Conservation (phyloP, 257 asterid genomes). For the Thymus quinquecostatus region DNA sequence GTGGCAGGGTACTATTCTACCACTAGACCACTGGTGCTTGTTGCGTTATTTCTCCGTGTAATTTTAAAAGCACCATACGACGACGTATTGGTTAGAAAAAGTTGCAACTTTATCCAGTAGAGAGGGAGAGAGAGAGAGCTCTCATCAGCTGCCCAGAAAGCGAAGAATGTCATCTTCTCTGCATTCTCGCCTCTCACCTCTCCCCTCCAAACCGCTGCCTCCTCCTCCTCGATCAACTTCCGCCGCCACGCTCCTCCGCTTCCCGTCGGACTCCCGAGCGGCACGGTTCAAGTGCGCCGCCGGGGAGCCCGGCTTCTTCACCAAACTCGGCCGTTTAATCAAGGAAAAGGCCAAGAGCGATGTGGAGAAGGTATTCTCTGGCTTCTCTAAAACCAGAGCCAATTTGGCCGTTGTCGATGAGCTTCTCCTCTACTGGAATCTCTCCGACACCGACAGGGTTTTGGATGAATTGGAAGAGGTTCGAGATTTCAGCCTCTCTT, state of each 20-base stretch:
- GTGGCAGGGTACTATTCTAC: slow-evolving; percentile 98
- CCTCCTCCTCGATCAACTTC: slow-evolving; percentile 35
- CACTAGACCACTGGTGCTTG: slow-evolving; percentile 88
- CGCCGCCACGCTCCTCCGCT: slow-evolving; percentile 40
- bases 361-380: slow-evolving; percentile 85
- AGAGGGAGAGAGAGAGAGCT: slow-evolving; percentile 4
- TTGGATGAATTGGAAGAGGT: slow-evolving; percentile 97
- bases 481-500: slow-evolving; percentile 14
- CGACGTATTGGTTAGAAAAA: not conserved
- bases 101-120: slow-evolving; percentile 26
- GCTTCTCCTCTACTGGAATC: slow-evolving; percentile 92
- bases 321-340: slow-evolving; percentile 84
- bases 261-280: slow-evolving; percentile 24
- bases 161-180: slow-evolving; percentile 46
- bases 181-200: slow-evolving; percentile 53
- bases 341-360: slow-evolving; percentile 94
- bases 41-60: not conserved
- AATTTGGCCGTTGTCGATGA: slow-evolving; percentile 90
- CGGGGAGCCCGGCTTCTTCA: slow-evolving; percentile 78
- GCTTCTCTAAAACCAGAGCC: slow-evolving; percentile 84
- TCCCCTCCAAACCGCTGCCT: slow-evolving; percentile 37
- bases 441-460: slow-evolving; percentile 88
- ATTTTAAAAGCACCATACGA: slow-evolving; percentile 7
- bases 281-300: slow-evolving; percentile 77
- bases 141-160: not conserved